Evolutionary conservation across 78 protist genomes (phyloP).

Genomic region (Anaeramoeba flamelloides): DNA sequence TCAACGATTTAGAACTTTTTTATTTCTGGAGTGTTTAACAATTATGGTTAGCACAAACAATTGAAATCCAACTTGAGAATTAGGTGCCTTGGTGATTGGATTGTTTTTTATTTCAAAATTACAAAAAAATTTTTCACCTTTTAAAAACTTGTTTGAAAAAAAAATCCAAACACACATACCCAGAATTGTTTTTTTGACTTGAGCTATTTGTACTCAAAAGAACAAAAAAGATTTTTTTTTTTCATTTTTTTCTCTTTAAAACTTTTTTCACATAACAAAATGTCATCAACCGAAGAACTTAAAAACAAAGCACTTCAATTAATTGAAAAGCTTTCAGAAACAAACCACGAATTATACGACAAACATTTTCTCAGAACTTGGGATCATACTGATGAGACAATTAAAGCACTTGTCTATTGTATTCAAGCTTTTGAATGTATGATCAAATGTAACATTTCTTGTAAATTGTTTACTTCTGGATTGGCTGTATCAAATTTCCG

Average conservation of each 20-base stretch:
- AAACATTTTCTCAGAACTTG: conserved; percentile 26
- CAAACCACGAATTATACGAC: conserved; percentile 7
- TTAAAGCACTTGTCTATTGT: conserved; percentile 5
- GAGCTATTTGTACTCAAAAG: no score
- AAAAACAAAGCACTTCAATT: not conserved
- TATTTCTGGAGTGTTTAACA: no score
- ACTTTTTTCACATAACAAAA: not conserved
- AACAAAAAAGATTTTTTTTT: no score
- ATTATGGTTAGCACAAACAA: no score
- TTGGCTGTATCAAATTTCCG: conserved; percentile 33
- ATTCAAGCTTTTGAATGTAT: conserved; percentile 15
- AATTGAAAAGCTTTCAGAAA: conserved; percentile 13
- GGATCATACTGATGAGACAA: conserved; percentile 23
- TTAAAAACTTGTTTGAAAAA: no score
- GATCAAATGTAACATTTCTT: conserved; percentile 6
- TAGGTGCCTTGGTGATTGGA: no score
- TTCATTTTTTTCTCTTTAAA: not conserved
- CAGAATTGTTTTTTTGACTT: no score
- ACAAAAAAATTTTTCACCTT: no score
- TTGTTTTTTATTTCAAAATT: no score
- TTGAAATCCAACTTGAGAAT: no score
- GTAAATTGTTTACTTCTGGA: conserved; percentile 12
- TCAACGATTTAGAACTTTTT: no score
- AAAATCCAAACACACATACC: no score
- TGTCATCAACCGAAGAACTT: not conserved